Evolutionary conservation across 805 yeast genomes (phyloP).

Genomic region (Barnettozyma californica): DNA sequence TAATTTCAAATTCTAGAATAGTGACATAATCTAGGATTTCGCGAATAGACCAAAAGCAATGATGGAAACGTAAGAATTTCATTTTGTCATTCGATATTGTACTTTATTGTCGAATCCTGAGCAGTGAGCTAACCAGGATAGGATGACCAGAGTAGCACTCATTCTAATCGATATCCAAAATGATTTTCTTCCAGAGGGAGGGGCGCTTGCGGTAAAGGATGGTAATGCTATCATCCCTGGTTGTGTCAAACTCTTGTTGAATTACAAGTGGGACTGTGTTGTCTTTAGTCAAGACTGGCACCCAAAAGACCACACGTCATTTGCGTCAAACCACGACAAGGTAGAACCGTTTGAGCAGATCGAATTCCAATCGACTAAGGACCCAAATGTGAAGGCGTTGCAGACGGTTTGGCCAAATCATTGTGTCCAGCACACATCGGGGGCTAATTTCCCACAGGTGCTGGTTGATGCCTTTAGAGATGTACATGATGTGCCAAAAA

Average conservation of each 20-base stretch:
- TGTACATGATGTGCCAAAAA: slow-evolving; percentile 30
- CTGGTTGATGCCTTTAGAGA: slow-evolving; percentile 33
- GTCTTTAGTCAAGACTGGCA: slow-evolving; percentile 89
- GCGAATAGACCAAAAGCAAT: not conserved
- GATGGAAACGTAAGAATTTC: not conserved
- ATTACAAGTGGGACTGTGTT: slow-evolving; percentile 53
- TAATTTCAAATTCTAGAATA: not conserved
- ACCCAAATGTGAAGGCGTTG: slow-evolving; percentile 24
- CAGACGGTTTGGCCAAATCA: slow-evolving; percentile 87
- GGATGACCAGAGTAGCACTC: slow-evolving; percentile 43
- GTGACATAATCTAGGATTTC: not conserved
- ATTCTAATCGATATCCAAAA: slow-evolving; percentile 78
- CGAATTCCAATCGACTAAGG: slow-evolving; percentile 46
- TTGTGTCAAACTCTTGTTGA: slow-evolving; percentile 42
- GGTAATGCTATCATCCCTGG: slow-evolving; percentile 56
- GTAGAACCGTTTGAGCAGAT: slow-evolving; percentile 45
- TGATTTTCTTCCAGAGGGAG: slow-evolving; percentile 88
- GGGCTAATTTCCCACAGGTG: slow-evolving; percentile 55
- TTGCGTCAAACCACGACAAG: slow-evolving; percentile 62
- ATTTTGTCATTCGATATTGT: not conserved
- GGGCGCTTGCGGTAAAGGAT: slow-evolving; percentile 64
- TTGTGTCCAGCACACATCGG: slow-evolving; percentile 68
- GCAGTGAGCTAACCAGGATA: not conserved
- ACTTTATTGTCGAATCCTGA: not conserved
- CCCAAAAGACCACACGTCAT: slow-evolving; percentile 71